A percentile compares a stretch with the other conserved stretches of the same genome.
Evolutionary conservation across 2,329 filamentous ascomycete species (phyloP).

Genomic region (Ophiocordyceps australis): DNA sequence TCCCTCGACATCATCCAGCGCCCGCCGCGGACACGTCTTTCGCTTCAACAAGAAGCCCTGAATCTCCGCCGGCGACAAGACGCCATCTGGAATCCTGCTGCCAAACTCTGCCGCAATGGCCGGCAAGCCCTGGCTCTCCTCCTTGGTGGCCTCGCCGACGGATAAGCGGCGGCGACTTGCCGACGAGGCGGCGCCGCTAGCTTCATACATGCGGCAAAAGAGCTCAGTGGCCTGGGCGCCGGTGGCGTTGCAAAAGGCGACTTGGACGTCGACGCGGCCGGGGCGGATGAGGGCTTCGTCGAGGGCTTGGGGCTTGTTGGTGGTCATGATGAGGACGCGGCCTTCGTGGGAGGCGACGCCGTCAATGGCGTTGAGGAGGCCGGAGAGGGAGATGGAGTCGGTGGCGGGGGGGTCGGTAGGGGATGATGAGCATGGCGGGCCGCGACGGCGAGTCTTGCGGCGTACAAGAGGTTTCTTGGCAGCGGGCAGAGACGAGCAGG

Average conservation of each 20-base stretch:
- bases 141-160: no score
- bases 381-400: constrained; percentile 52
- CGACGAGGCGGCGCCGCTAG: constrained; percentile 10
- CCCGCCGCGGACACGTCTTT: constrained; percentile 37
- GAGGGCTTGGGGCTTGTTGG: constrained; percentile 55
- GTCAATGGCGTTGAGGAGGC: constrained; percentile 69
- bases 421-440: constrained; percentile 35
- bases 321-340: constrained; percentile 66
- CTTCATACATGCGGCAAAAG: constrained; percentile 43
- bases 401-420: constrained; percentile 49
- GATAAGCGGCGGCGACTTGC: neutral
- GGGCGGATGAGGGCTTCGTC: constrained; percentile 59
- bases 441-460: constrained; percentile 1
- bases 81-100: constrained; percentile 27
- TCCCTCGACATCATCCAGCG: constrained; percentile 29
- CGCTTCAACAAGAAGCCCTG: constrained; percentile 46
- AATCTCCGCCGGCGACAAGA: constrained; percentile 42
- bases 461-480: constrained; percentile 1
- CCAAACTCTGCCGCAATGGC: constrained; percentile 30
- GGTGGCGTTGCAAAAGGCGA: constrained; percentile 43
- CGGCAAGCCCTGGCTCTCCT: constrained; percentile 5
- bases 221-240: constrained; percentile 34
- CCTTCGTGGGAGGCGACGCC: constrained; percentile 67
- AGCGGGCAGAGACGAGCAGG: constrained; percentile 4
- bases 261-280: constrained; percentile 52